Evolutionary conservation across 2,329 filamentous ascomycete genomes (phyloP).

Genomic region (Colletotrichum navitas): DNA sequence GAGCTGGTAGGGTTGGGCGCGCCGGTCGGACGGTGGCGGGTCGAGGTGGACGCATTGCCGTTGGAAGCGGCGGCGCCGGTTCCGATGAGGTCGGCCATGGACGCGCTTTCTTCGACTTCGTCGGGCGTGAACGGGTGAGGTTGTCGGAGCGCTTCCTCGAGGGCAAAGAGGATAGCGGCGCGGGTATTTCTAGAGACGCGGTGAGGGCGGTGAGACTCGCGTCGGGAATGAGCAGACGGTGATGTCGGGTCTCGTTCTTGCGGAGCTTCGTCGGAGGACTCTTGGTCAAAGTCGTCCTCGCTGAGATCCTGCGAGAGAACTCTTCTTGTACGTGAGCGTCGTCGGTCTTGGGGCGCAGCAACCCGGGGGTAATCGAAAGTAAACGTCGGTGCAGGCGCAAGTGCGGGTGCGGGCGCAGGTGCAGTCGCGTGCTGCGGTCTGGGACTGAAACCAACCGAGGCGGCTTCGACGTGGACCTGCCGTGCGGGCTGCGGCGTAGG

Average conservation of each 20-base stretch:
- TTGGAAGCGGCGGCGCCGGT: slow-evolving; percentile 69
- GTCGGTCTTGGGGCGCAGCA: slow-evolving; percentile 46
- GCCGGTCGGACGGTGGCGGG: slow-evolving; percentile 61
- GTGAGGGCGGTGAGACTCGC: slow-evolving; percentile 58
- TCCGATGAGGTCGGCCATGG: slow-evolving; percentile 84
- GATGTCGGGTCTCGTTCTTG: slow-evolving; percentile 44
- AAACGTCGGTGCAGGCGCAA: slow-evolving; percentile 35
- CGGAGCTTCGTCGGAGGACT: slow-evolving; percentile 51
- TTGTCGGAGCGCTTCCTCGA: slow-evolving; percentile 89
- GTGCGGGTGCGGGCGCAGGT: slow-evolving; percentile 44
- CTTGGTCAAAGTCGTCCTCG: slow-evolving; percentile 57
- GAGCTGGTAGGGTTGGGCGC: slow-evolving; percentile 66
- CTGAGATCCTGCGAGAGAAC: slow-evolving; percentile 64
- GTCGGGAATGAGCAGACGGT: slow-evolving; percentile 49
- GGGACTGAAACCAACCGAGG: slow-evolving; percentile 62
- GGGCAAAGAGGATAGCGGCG: slow-evolving; percentile 89
- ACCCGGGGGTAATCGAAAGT: slow-evolving; percentile 39
- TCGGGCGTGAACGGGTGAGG: slow-evolving; percentile 88
- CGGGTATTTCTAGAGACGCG: slow-evolving; percentile 87
- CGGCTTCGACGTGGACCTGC: slow-evolving; percentile 60
- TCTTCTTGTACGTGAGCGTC: slow-evolving; percentile 47
- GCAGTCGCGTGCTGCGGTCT: slow-evolving; percentile 53
- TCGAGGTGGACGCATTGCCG: slow-evolving; percentile 60
- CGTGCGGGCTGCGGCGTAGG: slow-evolving; percentile 55
- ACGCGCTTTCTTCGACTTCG: slow-evolving; percentile 86